Evolutionary conservation across 2,329 filamentous ascomycete genomes (phyloP), one percentile per base, ranked within the genome.

Genomic region (Cladosporium cucumerinum): DNA sequence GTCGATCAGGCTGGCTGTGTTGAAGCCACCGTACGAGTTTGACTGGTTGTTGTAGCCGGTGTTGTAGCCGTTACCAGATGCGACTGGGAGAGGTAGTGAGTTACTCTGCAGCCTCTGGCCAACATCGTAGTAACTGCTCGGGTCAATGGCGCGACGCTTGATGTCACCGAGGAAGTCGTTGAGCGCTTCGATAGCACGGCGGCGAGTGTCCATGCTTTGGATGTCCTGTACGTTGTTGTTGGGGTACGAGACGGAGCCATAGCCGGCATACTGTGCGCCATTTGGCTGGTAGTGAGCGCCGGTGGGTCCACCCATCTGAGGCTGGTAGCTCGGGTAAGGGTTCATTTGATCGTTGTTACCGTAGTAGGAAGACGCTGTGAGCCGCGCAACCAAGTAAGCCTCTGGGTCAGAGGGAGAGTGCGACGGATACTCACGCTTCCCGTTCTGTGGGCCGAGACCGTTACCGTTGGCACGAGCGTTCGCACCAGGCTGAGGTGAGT

Each of bases 121-220:
- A 69, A 99, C 93, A 74, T 96, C 91, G 65, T 90, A 85, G 78
- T 97, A 98, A n/a, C 90, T 95, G 62, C 85, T 85, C 3, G 93
- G 91, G 76, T 98, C 92, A 70, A 98, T 90, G 72, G 93, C 88
- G 74, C 93, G 90, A 72, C 93, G 91, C 84, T 97, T 98, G 71
- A 93, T 88, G 75, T 91, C 92, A 70, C 91, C 92, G 70, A 98
- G 96, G 81, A 98, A 97, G 76, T 97, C 92, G 75, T 96, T 94
- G 66, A 97, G 82, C 65, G 91, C 90, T 73, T 97, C 93, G 71
- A 89, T 91, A 67, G 80, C 81, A 61, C 93, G 91, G 81, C 94
- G 95, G 74, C 91, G 87, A 70, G 87, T 85, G 74, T 94, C 91
- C 73, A 89, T 74, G 73, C 75, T 74, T 67, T 78, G 73, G 46